phyloP scores from a whole-genome alignment of 2,329 filamentous ascomycete species.

The Diaporthe helianthi region DNA sequence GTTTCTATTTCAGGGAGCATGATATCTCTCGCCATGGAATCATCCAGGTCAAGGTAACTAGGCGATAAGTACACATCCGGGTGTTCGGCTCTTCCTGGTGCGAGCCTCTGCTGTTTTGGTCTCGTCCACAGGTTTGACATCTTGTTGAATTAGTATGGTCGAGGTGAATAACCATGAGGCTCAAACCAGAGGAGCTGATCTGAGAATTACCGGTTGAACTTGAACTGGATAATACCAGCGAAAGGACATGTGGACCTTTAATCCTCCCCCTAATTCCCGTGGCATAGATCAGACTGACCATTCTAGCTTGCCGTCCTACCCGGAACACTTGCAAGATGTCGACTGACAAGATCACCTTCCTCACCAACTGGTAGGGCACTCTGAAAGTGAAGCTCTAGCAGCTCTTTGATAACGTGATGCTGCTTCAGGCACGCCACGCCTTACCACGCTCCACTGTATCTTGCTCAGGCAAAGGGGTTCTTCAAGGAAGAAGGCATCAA shows the following conservation, averaged over 20 bases:
- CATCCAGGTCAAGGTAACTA: constrained; percentile 54
- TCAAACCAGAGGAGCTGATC: constrained; percentile 49
- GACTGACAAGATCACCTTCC: constrained; percentile 84
- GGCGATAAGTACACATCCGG: constrained; percentile 54
- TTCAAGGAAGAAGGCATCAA: constrained; percentile 79
- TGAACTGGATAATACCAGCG: constrained; percentile 69
- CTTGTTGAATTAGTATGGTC: not conserved
- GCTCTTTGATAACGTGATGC: not conserved
- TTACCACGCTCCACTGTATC: constrained; percentile 80
- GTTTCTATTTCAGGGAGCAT: constrained; percentile 5
- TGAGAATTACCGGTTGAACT: constrained; percentile 84
- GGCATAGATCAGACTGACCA: constrained; percentile 53
- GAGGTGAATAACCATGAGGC: not conserved
- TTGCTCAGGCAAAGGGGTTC: constrained; percentile 78
- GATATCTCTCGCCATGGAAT: constrained; percentile 43
- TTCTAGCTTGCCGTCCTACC: constrained; percentile 52
- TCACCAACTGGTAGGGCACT: constrained; percentile 76
- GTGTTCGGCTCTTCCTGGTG: constrained; percentile 50
- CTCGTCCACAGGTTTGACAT: not conserved
- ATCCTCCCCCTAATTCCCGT: constrained; percentile 42
- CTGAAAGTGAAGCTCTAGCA: not conserved
- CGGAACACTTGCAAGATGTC: constrained; percentile 63
- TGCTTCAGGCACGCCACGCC: constrained; percentile 77
- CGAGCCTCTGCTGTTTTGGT: constrained; percentile 42
- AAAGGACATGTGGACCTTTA: constrained; percentile 82